Conservation (phyloP, 106 monocot species). For the Chionographis japonica region DNA sequence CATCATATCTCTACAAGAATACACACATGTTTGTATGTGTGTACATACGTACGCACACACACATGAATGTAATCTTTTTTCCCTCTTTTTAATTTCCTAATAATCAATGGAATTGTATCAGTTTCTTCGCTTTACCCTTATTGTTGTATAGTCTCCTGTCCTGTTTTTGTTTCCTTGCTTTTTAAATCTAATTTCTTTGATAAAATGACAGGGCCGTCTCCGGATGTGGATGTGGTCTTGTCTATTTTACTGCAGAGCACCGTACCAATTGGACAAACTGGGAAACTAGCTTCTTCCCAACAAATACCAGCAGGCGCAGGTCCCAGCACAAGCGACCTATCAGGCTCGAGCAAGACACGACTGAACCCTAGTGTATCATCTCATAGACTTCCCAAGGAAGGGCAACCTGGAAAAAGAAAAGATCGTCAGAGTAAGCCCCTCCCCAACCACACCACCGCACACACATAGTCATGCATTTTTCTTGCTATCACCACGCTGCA, state of each 20-base stretch:
- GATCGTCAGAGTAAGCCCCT: slow-evolving; percentile 55
- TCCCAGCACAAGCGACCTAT: slow-evolving; percentile 65
- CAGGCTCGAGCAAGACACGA: slow-evolving; percentile 61
- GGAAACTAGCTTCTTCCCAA: slow-evolving; percentile 30
- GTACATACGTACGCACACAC: too few relatives aligned
- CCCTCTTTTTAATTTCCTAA: too few relatives aligned
- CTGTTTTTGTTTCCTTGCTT: too few relatives aligned
- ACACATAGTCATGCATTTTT: background rate
- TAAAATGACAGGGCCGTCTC: slow-evolving; percentile 54
- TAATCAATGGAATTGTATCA: too few relatives aligned
- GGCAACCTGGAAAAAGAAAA: slow-evolving; percentile 53
- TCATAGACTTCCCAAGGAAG: slow-evolving; percentile 37
- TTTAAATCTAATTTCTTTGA: slow-evolving; percentile 3
- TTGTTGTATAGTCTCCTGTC: too few relatives aligned
- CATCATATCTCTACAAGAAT: too few relatives aligned
- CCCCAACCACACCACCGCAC: background rate
- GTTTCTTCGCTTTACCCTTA: too few relatives aligned
- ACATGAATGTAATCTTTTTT: too few relatives aligned
- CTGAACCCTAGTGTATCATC: slow-evolving; percentile 62
- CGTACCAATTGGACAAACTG: slow-evolving; percentile 33
- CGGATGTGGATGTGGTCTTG: slow-evolving; percentile 67
- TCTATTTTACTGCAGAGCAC: slow-evolving; percentile 72
- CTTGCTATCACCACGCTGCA: background rate
- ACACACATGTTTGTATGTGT: too few relatives aligned
- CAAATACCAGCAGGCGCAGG: slow-evolving; percentile 33